Conservation (phyloP, 306 rosid genomes). For the Cucumis melo region DNA sequence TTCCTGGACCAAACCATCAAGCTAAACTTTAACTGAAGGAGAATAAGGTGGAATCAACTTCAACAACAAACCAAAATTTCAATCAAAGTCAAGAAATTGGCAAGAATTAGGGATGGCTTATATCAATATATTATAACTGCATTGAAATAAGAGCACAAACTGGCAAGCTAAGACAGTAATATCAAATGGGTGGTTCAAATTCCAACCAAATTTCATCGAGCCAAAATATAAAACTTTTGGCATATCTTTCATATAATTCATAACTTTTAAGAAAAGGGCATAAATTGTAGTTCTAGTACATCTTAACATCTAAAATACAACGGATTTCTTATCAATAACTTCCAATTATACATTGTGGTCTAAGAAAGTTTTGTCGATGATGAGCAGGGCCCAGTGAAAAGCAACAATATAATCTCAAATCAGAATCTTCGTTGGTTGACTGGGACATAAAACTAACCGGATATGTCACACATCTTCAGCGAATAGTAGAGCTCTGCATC, state of each 20-base stretch:
- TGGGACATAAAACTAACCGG: background rate
- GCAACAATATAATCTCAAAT: background rate
- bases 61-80: too few species aligned
- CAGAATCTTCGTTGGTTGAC: background rate
- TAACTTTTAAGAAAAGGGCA: background rate
- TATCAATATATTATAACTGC: background rate
- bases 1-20: too few species aligned
- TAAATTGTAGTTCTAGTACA: background rate
- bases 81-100: too few species aligned
- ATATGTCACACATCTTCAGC: background rate
- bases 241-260: background rate
- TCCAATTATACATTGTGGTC: slow-evolving; percentile 4
- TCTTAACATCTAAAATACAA: background rate
- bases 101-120: too few species aligned
- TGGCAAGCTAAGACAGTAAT: background rate
- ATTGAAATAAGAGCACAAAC: background rate
- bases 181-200: background rate
- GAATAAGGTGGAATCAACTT: too few species aligned
- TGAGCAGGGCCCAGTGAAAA: background rate
- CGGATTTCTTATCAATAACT: background rate
- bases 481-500: background rate
- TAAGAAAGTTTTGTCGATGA: background rate
- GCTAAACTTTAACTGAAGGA: too few species aligned
- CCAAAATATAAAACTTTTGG: background rate
- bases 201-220: background rate